phyloP scores from a whole-genome alignment of 73 alveolate species.

The Stentor coeruleus region DNA sequence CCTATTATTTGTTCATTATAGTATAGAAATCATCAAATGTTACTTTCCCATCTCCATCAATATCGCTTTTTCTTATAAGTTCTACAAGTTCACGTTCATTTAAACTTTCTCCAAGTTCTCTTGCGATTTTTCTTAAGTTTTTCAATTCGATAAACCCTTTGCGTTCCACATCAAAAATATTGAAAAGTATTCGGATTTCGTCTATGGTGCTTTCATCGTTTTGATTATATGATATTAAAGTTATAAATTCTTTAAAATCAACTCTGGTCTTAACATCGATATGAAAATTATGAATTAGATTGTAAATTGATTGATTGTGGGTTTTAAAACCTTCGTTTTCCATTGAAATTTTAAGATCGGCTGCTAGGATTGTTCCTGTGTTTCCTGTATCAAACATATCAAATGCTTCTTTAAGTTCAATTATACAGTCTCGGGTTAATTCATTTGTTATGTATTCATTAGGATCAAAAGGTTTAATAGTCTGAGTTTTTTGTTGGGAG shows the following conservation, averaged over 20 bases:
- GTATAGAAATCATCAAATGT: conserved; percentile 75
- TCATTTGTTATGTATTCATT: too few relatives aligned
- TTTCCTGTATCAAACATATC: conserved; percentile 75
- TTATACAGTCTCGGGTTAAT: conserved; percentile 57
- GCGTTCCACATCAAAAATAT: conserved; percentile 41
- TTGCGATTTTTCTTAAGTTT: conserved; percentile 74
- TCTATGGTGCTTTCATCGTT: conserved; percentile 76
- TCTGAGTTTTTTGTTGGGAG: too few relatives aligned
- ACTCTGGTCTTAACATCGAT: conserved; percentile 59
- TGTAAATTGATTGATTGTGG: conserved; percentile 68
- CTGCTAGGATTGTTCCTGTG: conserved; percentile 81
- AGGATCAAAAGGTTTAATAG: too few relatives aligned
- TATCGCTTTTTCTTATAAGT: conserved; percentile 85
- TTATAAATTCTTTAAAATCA: conserved; percentile 72
- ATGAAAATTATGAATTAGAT: conserved; percentile 60
- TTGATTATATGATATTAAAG: conserved; percentile 69
- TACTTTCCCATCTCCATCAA: conserved; percentile 89
- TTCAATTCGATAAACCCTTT: conserved; percentile 55
- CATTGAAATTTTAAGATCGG: conserved; percentile 85
- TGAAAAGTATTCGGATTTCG: conserved; percentile 56
- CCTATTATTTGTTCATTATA: conserved; percentile 75
- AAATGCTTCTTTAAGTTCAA: conserved; percentile 77
- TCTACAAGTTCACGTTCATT: conserved; percentile 84
- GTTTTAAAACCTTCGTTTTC: conserved; percentile 86
- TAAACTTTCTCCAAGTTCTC: conserved; percentile 77